Percentiles rank a stretch among this genome's conserved stretches.
Evolutionary conservation across 2,329 filamentous ascomycete species (phyloP).

Genomic region (Xylariaceae sp.): DNA sequence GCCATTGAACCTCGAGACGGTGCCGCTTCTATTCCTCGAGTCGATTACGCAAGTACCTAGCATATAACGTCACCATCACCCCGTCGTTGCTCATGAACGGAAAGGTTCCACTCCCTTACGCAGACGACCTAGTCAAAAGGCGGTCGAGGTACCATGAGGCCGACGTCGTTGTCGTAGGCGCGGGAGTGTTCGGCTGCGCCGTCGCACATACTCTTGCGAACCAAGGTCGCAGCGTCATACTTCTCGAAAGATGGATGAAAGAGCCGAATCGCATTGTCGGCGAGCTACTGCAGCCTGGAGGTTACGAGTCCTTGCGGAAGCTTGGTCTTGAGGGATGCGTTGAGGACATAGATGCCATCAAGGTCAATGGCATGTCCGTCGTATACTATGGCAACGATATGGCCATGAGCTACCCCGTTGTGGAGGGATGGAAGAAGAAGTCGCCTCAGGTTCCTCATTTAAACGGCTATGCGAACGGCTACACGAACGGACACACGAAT

Average conservation of each 20-base stretch:
- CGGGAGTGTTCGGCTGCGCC: slow-evolving; percentile 84
- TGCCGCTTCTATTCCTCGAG: neutral
- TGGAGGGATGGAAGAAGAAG: slow-evolving; percentile 36
- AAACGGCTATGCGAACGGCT: slow-evolving; percentile 11
- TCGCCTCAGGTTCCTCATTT: slow-evolving; percentile 1
- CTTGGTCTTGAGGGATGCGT: slow-evolving; percentile 78
- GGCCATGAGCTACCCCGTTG: slow-evolving; percentile 72
- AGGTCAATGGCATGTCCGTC: slow-evolving; percentile 82
- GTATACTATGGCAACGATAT: slow-evolving; percentile 73
- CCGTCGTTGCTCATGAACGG: neutral
- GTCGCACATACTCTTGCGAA: slow-evolving; percentile 78
- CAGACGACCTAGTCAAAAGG: slow-evolving; percentile 40
- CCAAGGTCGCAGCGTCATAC: slow-evolving; percentile 84
- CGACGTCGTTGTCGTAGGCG: slow-evolving; percentile 89
- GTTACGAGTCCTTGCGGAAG: slow-evolving; percentile 73
- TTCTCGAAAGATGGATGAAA: slow-evolving; percentile 84
- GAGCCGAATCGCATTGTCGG: slow-evolving; percentile 95
- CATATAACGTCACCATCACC: too few species aligned
- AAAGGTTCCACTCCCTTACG: slow-evolving; percentile 9
- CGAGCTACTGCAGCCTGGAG: slow-evolving; percentile 90
- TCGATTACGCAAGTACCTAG: too few species aligned
- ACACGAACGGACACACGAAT: slow-evolving; percentile 24
- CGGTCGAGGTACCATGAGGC: slow-evolving; percentile 57
- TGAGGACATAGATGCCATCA: slow-evolving; percentile 82
- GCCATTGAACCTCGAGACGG: neutral